A percentile compares a stretch with the other conserved stretches of the same genome.
Conservation (phyloP, 2,329 filamentous ascomycete genomes). For the Trichoderma semiorbis region DNA sequence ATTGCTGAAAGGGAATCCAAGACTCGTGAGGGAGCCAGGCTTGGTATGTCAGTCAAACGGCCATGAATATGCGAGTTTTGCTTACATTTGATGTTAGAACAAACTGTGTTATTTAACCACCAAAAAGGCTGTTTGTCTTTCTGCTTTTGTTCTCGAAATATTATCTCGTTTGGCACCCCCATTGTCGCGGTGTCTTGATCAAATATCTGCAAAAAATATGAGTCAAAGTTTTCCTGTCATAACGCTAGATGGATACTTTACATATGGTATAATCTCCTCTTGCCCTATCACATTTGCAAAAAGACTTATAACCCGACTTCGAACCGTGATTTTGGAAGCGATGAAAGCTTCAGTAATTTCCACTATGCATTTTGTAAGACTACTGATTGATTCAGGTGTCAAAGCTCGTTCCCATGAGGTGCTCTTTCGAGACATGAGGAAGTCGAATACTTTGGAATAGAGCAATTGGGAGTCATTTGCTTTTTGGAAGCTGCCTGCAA, state of each 20-base stretch:
- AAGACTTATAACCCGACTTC: neutral
- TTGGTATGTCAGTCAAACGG: neutral
- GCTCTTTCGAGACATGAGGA: neutral
- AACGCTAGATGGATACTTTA: neutral
- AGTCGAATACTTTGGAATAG: neutral
- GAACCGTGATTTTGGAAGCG: neutral
- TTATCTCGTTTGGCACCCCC: neutral
- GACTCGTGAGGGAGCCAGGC: neutral
- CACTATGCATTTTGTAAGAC: neutral
- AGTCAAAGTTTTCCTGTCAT: neutral
- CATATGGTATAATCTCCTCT: neutral
- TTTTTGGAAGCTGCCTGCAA: neutral
- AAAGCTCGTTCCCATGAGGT: neutral
- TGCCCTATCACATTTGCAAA: neutral
- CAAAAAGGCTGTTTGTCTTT: neutral
- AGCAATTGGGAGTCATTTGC: neutral
- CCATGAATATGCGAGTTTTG: neutral
- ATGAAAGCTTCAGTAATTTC: neutral
- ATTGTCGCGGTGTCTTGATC: neutral
- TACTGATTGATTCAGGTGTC: neutral
- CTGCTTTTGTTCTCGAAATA: neutral
- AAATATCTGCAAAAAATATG: neutral
- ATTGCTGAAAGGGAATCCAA: neutral
- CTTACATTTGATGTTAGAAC: neutral
- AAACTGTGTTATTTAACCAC: too few species aligned